phyloP scores from a whole-genome alignment of 2,329 filamentous ascomycete genomes.

The Trichophaea hybrida region DNA sequence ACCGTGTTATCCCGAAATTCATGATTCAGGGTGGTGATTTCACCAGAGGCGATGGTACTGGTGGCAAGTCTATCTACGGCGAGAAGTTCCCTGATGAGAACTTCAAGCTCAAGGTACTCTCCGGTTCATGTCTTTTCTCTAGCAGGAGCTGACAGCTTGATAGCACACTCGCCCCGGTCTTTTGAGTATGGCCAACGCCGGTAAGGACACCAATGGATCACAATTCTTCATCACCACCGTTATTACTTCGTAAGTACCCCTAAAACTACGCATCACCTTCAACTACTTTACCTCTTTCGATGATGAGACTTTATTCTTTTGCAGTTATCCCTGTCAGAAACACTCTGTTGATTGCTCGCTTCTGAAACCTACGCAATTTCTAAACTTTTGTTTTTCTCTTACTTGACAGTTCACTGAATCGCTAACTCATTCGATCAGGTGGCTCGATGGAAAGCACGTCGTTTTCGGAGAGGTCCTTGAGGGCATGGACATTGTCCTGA shows the following conservation, averaged over 20 bases:
- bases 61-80: constrained; percentile 44
- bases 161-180: constrained; percentile 67
- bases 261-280: neutral
- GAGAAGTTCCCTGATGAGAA: constrained; percentile 77
- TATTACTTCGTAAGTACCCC: constrained; percentile 49
- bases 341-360: constrained; percentile 5
- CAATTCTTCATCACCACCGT: constrained; percentile 87
- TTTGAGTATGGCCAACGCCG: constrained; percentile 71
- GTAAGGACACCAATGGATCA: constrained; percentile 73
- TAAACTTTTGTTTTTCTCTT: neutral
- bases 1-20: constrained; percentile 80
- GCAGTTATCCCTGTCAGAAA: constrained; percentile 8
- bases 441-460: constrained; percentile 73
- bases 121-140: neutral
- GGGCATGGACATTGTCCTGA: constrained; percentile 65
- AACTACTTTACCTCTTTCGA: neutral
- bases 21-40: constrained; percentile 91
- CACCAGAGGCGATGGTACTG: constrained; percentile 50
- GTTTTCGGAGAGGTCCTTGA: constrained; percentile 82
- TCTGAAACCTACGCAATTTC: constrained; percentile 5
- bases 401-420: neutral
- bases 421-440: constrained; percentile 35
- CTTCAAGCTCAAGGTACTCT: constrained; percentile 66
- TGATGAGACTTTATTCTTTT: constrained; percentile 5
- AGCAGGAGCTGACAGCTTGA: neutral